Conservation (phyloP, 2,329 filamentous ascomycete genomes). For the Coniella vitis region DNA sequence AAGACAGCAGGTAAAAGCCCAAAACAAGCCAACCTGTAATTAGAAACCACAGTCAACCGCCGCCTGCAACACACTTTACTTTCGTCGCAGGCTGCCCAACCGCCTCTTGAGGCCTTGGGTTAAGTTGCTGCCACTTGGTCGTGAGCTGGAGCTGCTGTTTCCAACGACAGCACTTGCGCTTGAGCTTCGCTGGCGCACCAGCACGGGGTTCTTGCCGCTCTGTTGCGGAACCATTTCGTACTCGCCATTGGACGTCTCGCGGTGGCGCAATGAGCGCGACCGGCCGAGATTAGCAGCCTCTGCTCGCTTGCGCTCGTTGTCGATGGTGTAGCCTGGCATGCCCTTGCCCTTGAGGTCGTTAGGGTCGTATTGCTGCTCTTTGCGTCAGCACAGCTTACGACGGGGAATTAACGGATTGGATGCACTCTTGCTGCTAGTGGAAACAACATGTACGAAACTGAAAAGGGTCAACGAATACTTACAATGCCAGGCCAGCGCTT, state of each 20-base stretch:
- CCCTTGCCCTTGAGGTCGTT: conserved; percentile 79
- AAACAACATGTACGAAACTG: background rate
- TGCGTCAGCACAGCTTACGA: background rate
- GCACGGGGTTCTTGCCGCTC: conserved; percentile 15
- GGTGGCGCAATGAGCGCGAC: conserved; percentile 20
- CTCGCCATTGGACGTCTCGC: conserved; percentile 26
- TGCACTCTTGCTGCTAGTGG: no score
- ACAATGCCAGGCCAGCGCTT: conserved; percentile 69
- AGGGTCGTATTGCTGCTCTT: conserved; percentile 56
- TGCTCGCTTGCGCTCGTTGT: conserved; percentile 58
- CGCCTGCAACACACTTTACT: background rate
- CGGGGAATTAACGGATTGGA: no score
- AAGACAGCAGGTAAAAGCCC: no score
- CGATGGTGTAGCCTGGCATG: conserved; percentile 66
- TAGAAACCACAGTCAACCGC: background rate
- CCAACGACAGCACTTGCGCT: conserved; percentile 28
- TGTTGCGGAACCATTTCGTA: conserved; percentile 44
- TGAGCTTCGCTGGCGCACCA: conserved; percentile 36
- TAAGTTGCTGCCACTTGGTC: conserved; percentile 35
- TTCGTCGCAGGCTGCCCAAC: conserved; percentile 45
- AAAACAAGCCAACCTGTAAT: background rate
- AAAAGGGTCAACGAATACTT: conserved; percentile 15
- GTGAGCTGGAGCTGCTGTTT: conserved; percentile 25
- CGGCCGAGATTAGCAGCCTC: conserved; percentile 29
- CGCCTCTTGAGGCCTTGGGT: conserved; percentile 47